These are phyloP conservation scores for Fonsecaea multimorphosa DNA, from an alignment of 2,329 filamentous ascomycete genomes.

Conservation along the genomic window DNA sequence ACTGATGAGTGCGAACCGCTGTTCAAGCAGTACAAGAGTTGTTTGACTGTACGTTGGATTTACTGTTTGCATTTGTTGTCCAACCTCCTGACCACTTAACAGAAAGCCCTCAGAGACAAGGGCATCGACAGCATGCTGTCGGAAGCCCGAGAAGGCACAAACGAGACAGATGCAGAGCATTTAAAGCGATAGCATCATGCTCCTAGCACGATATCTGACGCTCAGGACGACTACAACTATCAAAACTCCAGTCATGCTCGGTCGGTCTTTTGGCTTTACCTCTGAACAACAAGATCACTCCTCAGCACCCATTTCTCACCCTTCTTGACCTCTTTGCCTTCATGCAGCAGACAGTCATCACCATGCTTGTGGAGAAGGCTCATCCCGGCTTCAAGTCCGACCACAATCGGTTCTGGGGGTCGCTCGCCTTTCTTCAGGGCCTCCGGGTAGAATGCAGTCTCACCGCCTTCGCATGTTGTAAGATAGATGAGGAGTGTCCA, in stretches of 20 bases:
- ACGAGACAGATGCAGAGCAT: slow-evolving; percentile 80
- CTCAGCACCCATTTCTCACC: slow-evolving; percentile 93
- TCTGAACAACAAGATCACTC: slow-evolving; percentile 69
- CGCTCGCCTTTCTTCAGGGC: slow-evolving; percentile 52
- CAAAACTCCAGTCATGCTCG: not conserved
- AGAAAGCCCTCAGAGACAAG: slow-evolving; percentile 85
- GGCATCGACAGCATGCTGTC: slow-evolving; percentile 93
- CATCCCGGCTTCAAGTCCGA: slow-evolving; percentile 81
- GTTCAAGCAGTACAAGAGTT: slow-evolving; percentile 88
- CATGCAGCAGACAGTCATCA: slow-evolving; percentile 85
- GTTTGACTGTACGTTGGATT: slow-evolving; percentile 70
- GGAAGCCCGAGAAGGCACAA: slow-evolving; percentile 86
- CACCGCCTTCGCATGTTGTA: slow-evolving; percentile 81
- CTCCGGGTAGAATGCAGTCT: slow-evolving; percentile 89
- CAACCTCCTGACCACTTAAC: slow-evolving; percentile 7
- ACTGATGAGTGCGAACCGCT: slow-evolving; percentile 84
- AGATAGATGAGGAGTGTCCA: slow-evolving; percentile 92
- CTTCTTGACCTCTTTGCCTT: slow-evolving; percentile 76
- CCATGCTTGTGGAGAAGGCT: slow-evolving; percentile 87
- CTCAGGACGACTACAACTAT: not conserved
- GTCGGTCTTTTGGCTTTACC: slow-evolving; percentile 38
- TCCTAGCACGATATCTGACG: not conserved
- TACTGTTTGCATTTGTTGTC: not conserved
- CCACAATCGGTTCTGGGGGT: slow-evolving; percentile 64
- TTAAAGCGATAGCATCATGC: slow-evolving; percentile 51